Base-by-base conservation (phyloP, 805 yeast genomes). In the Hermanozyma aechmeae region DNA sequence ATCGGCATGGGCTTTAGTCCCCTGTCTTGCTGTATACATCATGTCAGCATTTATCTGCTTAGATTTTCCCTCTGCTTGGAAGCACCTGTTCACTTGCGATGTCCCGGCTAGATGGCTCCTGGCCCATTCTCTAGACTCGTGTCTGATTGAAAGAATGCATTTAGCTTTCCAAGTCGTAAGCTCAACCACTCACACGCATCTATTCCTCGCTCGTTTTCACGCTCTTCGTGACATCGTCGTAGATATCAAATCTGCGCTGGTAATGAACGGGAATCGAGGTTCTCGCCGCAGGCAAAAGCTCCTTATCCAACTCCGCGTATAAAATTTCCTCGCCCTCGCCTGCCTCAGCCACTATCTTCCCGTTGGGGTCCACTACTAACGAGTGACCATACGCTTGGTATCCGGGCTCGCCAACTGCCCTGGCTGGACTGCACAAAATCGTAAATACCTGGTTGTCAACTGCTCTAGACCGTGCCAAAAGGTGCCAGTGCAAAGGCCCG, bases 361-460 rank as follows among this genome's bases (percentile, higher is more conserved):
- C 84, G 38, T 58, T 58, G 13, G 84, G 84, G 45, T 71, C 73
- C 25, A 71, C 79, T 3, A 76, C 73, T 46, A 76, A 46, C 0
- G 79, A 71, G 43, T 76, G 84, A 1, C 84, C 84, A 43, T 73
- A 76, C 0, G 81, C 76, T 39, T 74, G 79, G 45, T 76, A 76
- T 6, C 66, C 68, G 5, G 37, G 28, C 11, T 63, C 61, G 8
- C 67, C 69, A 29, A 65, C 57, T 49, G 84, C 85, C 46, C 96
- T 71, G 3, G 95, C 87, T 3, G 96, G 96, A 6, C 95, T 83
- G 39, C 95, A 85, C 39, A 84, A 56, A 21, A 89, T 64, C 4
- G 82, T 79, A 38, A 73, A 81, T 10, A 42, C 21, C 25, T 42
- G 37, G 35, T 42, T 81, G 50, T 81, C 93, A 10, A 81, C 73